Evolutionary conservation across 768 basidiomycete species (phyloP), one percentile per base, ranked within the genome.

Genomic region (Nidularia pulvinata): DNA sequence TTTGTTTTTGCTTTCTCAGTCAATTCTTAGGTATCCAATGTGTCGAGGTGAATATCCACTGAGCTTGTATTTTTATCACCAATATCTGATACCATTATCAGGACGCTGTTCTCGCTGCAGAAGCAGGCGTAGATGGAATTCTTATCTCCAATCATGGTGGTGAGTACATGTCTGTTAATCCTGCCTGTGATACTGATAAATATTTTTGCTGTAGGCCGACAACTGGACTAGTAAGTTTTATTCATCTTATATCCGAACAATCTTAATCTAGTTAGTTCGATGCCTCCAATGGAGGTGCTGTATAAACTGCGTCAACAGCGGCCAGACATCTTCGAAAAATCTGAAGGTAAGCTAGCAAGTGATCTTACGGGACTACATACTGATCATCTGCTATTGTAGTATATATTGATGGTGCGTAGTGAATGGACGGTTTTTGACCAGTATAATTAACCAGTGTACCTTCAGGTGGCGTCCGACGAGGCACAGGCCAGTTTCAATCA

Each of bases 111-210:
- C 81, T 93, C 46, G 94, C 94, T 32, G 84, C 81, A 14, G 86
- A 95, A 56, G 81, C 88, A 33, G 92, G 93, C 10, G 87, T 91
- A 14, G 87, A 95, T 53, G 95, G 90, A 4, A 93, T 98, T 56
- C 76, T 95, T 52, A 71, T 98, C 7, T 92, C 89, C 0, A 98
- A 98, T 59, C 95, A 98, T 60, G 95, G 95, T 52, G 95, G 92
- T 80, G 61, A 9, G n/a, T 39, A 9, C 37, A n/a, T 39, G 37
- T 39, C 37, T 9, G 9, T 39, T 9, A n/a, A 9, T 39, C 37
- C 34, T 49, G 33, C 25, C 7, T 42, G 11, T 48, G 51, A 34
- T 53, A 36, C 33, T 49, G 16, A 51, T n/a, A n/a, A 33, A 37
- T 36, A 19, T 48, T 51, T 47, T 46, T 33, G 37, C 32, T 6